Conservation (phyloP, 164 flowering plant species). For the Macadamia integrifolia region DNA sequence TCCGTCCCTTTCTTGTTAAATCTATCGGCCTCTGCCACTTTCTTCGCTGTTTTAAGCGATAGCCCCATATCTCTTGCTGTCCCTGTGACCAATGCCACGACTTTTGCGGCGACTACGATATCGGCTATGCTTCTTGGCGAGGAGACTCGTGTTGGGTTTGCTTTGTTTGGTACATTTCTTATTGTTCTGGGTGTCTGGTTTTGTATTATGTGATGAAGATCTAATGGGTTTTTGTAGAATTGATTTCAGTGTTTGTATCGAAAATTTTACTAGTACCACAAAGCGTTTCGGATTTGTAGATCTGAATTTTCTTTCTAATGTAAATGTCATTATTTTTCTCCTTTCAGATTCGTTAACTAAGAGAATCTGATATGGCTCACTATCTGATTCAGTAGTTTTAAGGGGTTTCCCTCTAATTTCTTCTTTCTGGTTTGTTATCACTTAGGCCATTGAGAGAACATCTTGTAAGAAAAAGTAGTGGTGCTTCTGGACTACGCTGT, state of each 20-base stretch:
- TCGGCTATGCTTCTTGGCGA: slow-evolving; percentile 73
- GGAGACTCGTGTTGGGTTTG: slow-evolving; percentile 44
- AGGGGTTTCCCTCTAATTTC: too few species aligned
- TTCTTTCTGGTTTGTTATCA: too few species aligned
- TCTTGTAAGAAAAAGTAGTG: too few species aligned
- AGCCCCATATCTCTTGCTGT: slow-evolving; percentile 85
- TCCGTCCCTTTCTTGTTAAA: slow-evolving; percentile 72
- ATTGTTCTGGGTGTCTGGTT: slow-evolving; percentile 78
- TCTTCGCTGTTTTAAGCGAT: slow-evolving; percentile 61
- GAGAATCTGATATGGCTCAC: slow-evolving; percentile 1
- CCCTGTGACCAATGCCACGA: slow-evolving; percentile 92
- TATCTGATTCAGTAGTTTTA: not conserved
- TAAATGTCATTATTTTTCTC: too few species aligned
- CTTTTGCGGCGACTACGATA: slow-evolving; percentile 87
- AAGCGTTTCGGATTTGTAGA: too few species aligned
- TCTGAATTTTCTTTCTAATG: too few species aligned
- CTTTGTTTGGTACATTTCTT: slow-evolving; percentile 62
- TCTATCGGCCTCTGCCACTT: slow-evolving; percentile 81
- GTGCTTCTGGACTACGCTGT: too few species aligned
- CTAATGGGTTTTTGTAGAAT: not conserved
- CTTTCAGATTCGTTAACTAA: not conserved
- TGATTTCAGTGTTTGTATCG: not conserved
- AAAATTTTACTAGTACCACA: not conserved
- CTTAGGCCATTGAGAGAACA: too few species aligned
- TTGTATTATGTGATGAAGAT: slow-evolving; percentile 45